phyloP scores from a whole-genome alignment of 768 basidiomycete genomes.

The Melanogaster broomeanus region DNA sequence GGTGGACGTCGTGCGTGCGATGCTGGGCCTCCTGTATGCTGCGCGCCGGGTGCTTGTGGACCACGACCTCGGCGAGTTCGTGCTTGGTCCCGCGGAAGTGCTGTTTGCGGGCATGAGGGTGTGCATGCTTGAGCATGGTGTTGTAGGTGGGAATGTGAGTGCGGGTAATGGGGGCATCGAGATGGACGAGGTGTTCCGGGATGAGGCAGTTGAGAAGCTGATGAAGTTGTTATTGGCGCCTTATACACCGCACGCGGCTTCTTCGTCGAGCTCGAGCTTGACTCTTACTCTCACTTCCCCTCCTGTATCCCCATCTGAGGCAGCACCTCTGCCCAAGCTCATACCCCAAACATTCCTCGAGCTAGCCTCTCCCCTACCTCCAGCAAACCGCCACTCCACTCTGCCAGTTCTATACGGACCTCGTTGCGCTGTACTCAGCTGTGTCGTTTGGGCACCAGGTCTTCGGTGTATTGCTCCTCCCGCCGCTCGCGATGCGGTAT shows the following conservation, averaged over 20 bases:
- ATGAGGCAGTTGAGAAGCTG: constrained; percentile 55
- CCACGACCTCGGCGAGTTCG: constrained; percentile 43
- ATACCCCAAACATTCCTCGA: constrained; percentile 43
- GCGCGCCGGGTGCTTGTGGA: constrained; percentile 45
- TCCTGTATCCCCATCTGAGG: not conserved
- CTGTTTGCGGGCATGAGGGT: constrained; percentile 88
- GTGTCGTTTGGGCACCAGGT: constrained; percentile 82
- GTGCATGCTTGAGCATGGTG: constrained; percentile 92
- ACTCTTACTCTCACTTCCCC: constrained; percentile 65
- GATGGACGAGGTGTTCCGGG: constrained; percentile 80
- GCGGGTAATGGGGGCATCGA: constrained; percentile 25
- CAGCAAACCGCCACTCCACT: constrained; percentile 68
- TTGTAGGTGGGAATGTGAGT: no score
- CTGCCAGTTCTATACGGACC: constrained; percentile 92
- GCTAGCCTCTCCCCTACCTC: constrained; percentile 59
- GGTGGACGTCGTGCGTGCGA: constrained; percentile 69
- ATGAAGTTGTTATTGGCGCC: constrained; percentile 64
- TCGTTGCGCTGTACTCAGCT: constrained; percentile 86
- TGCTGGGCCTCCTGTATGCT: constrained; percentile 60
- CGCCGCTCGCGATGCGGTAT: constrained; percentile 76
- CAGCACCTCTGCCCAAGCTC: not conserved
- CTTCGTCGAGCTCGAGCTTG: constrained; percentile 38
- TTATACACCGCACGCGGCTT: constrained; percentile 39
- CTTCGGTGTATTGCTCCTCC: constrained; percentile 75
- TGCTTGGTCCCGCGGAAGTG: constrained; percentile 29